Conservation (phyloP, 306 rosid genomes). For the Amphicarpaea edgeworthii region DNA sequence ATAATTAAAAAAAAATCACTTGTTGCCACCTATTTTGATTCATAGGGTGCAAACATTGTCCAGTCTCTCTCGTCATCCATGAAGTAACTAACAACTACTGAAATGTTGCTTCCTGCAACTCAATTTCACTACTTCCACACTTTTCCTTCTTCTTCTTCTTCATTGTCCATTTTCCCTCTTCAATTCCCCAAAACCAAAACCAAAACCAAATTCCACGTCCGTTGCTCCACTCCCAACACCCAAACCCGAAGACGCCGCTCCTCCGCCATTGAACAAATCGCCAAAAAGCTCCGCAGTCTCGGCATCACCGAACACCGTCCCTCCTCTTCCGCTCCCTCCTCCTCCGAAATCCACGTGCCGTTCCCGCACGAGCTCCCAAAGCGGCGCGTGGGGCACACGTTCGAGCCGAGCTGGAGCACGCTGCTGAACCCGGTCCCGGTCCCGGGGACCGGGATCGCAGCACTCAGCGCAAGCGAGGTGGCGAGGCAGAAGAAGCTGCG, state of each 20-base stretch:
- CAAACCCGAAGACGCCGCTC: slow-evolving; percentile 43
- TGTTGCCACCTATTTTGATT: background rate
- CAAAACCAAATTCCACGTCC: slow-evolving; percentile 52
- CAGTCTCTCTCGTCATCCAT: background rate
- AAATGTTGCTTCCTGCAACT: slow-evolving; percentile 64
- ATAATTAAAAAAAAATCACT: too few species aligned
- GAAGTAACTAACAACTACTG: background rate
- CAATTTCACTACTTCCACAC: slow-evolving; percentile 23
- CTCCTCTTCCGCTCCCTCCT: background rate
- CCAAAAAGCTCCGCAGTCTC: slow-evolving; percentile 88
- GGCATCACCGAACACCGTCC: slow-evolving; percentile 67
- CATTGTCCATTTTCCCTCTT: slow-evolving; percentile 24
- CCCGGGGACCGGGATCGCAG: slow-evolving; percentile 67
- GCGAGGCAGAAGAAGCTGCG: slow-evolving; percentile 46
- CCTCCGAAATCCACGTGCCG: slow-evolving; percentile 72
- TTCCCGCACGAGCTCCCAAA: slow-evolving; percentile 67
- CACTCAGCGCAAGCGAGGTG: slow-evolving; percentile 58
- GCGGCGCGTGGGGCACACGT: slow-evolving; percentile 71
- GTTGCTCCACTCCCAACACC: slow-evolving; percentile 50
- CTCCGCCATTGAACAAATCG: slow-evolving; percentile 86
- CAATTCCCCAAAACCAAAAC: slow-evolving; percentile 50
- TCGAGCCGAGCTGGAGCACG: slow-evolving; percentile 87
- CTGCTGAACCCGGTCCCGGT: slow-evolving; percentile 80
- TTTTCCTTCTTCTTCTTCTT: slow-evolving; percentile 35
- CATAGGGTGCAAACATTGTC: background rate